These are phyloP conservation scores for Solanum virginianum DNA, from an alignment of 257 asterid genomes.

Conservation along the genomic window DNA sequence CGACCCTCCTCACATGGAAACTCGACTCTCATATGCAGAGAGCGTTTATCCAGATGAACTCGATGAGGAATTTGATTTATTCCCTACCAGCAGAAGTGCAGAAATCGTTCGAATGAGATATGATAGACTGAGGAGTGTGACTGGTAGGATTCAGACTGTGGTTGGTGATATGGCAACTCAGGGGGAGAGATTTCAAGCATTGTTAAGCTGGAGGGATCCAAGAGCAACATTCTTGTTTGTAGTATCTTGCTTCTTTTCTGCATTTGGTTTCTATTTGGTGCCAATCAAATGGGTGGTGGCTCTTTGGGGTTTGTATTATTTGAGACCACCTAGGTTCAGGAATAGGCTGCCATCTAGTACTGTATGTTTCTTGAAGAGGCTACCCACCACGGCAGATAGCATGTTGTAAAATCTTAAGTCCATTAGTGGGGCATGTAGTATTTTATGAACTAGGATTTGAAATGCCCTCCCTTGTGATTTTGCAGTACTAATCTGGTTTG, in stretches of 20 bases:
- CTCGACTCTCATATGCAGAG: conserved; percentile 61
- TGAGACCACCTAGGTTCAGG: conserved; percentile 86
- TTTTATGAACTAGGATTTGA: background rate
- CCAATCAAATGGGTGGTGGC: conserved; percentile 72
- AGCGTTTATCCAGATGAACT: conserved; percentile 57
- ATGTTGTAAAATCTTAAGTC: conserved; percentile 28
- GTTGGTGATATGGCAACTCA: conserved; percentile 89
- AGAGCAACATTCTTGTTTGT: conserved; percentile 84
- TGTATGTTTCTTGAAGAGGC: conserved; percentile 77
- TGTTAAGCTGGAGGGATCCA: conserved; percentile 89
- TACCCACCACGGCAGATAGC: conserved; percentile 77
- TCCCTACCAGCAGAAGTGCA: conserved; percentile 51
- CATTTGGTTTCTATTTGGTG: conserved; percentile 56
- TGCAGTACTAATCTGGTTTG: background rate
- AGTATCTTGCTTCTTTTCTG: conserved; percentile 48
- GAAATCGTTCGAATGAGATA: conserved; percentile 64
- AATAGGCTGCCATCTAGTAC: conserved; percentile 56
- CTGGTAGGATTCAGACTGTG: conserved; percentile 77
- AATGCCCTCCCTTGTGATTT: background rate
- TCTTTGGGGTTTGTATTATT: conserved; percentile 41
- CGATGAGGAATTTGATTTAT: conserved; percentile 76
- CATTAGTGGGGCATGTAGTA: conserved; percentile 2
- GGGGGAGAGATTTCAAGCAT: conserved; percentile 67
- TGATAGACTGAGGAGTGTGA: conserved; percentile 78
- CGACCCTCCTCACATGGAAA: conserved; percentile 83